phyloP scores from a whole-genome alignment of 2,329 filamentous ascomycete genomes.

The Metarhizium brunneum region DNA sequence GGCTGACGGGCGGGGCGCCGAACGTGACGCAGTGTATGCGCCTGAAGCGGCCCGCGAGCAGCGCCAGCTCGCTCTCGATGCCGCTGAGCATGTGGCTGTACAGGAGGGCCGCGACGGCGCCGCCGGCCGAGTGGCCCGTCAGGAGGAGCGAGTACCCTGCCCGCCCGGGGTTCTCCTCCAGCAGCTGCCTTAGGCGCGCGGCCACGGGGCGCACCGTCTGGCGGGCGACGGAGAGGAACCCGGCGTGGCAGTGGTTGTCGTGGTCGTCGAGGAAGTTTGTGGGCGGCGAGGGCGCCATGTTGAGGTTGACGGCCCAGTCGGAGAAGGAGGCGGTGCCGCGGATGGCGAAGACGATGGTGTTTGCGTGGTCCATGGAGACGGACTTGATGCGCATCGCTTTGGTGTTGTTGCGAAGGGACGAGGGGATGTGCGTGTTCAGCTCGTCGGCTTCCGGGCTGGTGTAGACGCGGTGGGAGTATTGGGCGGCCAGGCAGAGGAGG shows the following conservation, averaged over 20 bases:
- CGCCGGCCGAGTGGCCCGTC: conserved; percentile 79
- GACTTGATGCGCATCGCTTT: conserved; percentile 83
- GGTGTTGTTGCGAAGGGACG: conserved; percentile 64
- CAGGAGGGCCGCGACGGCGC: conserved; percentile 70
- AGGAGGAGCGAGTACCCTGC: conserved; percentile 64
- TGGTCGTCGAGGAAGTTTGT: conserved; percentile 65
- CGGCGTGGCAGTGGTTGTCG: conserved; percentile 70
- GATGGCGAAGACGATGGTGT: conserved; percentile 76
- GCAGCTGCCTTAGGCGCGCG: conserved; percentile 55
- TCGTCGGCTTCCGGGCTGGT: conserved; percentile 52
- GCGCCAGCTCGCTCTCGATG: conserved; percentile 57
- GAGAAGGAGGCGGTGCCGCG: conserved; percentile 71
- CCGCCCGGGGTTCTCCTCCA: conserved; percentile 62
- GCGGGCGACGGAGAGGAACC: conserved; percentile 67
- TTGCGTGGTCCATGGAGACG: conserved; percentile 65
- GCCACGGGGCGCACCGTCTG: conserved; percentile 70
- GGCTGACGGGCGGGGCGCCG: conserved; percentile 69
- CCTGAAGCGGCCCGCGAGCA: conserved; percentile 62
- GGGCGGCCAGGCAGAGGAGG: conserved; percentile 67
- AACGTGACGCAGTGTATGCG: conserved; percentile 79
- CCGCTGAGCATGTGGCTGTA: conserved; percentile 72
- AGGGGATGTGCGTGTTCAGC: conserved; percentile 58
- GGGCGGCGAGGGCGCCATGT: conserved; percentile 57
- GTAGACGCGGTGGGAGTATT: conserved; percentile 70
- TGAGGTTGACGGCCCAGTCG: conserved; percentile 81